Base-by-base conservation (phyloP, 1,284 basidiomycete species). In the Omphalotus olearius region DNA sequence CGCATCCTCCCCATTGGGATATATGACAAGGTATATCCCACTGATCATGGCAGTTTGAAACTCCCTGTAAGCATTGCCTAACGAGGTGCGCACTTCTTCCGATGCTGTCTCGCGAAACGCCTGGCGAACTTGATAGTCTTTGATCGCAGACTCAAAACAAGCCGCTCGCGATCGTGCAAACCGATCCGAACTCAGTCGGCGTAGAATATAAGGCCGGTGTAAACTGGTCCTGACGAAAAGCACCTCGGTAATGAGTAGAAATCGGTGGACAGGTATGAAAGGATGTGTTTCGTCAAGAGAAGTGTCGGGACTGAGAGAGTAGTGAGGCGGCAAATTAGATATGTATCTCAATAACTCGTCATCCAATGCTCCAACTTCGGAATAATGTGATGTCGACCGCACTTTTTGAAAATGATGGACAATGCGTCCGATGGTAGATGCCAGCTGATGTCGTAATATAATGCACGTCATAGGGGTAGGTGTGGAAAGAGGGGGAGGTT, bases 391-490 rank as follows among this genome's bases (percentile, higher is more conserved):
- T 47, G 79, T 80, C 47, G 84, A 82, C 51, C 86, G 80, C 17
- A 96, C 85, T 69, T 93, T 90, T 67, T 98, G 95, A 69, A 95
- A 98, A 67, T 96, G 92, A 63, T 96, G 93, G 43, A 93, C 93
- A 62, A 98, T 93, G 40, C 85, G 83, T 23, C 94, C 95, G 56
- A 95, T 95, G 55, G 96, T 89, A 43, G 76, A 75, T 16, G 91
- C 88, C 16, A 98, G 77, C 43, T 82, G 79, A 62, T 95, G 89
- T 33, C 94, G 79, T 33, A 98, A 76, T 56, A 96, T 93, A 51
- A 93, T 83, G 66, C 92, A 97, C 1, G 91, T 92, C 73, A 91
- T 89, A 3, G 75, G 77, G 0, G 93, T 97, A 0, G 94, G 93
- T 36, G 75, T 75, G 3, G 81, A 78, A 20, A 91, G 66, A n/a